phyloP scores from a whole-genome alignment of 495 filamentous ascomycete genomes.

The Friedmanniomyces endolithicus region DNA sequence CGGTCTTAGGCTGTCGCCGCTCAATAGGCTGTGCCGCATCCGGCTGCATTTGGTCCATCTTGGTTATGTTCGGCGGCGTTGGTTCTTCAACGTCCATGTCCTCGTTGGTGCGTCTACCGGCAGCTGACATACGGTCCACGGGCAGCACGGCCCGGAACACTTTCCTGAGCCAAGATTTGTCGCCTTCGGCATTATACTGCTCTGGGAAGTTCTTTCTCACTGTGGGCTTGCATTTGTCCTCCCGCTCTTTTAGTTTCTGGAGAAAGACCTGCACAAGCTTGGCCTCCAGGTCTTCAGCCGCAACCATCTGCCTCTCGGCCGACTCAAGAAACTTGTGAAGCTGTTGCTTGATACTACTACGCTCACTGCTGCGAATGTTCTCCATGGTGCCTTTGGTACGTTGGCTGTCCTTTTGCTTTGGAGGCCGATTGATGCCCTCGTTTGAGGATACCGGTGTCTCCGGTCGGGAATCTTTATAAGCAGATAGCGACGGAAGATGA shows the following conservation, averaged over 20 bases:
- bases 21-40: no score
- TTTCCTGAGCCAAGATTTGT: background rate
- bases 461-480: background rate
- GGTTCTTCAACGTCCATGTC: conserved; percentile 2
- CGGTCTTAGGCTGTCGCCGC: no score
- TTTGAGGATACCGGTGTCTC: background rate
- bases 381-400: background rate
- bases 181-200: background rate
- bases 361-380: background rate
- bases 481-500: background rate
- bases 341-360: background rate
- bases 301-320: background rate
- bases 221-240: background rate
- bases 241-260: background rate
- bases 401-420: no score
- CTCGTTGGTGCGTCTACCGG: background rate
- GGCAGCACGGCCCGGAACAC: background rate
- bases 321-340: background rate
- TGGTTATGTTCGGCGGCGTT: background rate
- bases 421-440: background rate
- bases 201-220: background rate
- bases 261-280: no score
- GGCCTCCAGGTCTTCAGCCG: no score
- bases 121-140: background rate
- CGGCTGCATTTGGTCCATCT: background rate